phyloP scores from a whole-genome alignment of 768 basidiomycete genomes.

The Pleurotus giganteus region DNA sequence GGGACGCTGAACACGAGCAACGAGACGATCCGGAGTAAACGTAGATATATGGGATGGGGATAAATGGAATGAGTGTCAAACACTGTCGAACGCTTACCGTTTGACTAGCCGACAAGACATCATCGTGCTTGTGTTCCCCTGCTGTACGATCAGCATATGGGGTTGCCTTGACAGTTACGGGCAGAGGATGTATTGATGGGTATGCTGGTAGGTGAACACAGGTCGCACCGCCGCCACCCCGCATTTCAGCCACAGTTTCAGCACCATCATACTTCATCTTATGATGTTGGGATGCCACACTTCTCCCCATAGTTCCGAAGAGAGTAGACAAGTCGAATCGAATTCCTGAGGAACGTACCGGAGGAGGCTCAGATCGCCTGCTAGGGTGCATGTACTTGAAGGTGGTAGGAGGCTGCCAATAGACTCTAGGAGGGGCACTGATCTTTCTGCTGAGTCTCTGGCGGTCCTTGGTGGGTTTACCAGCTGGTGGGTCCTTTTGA shows the following conservation, averaged over 20 bases:
- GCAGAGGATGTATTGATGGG: neutral
- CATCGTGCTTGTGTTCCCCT: neutral
- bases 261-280: neutral
- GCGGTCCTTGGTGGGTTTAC: neutral
- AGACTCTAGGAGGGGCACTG: slow-evolving; percentile 11
- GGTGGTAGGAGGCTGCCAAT: neutral
- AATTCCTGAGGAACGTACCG: neutral
- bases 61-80: neutral
- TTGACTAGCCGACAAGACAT: neutral
- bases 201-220: neutral
- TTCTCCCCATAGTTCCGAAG: neutral
- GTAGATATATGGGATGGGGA: neutral
- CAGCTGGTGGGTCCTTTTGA: no score
- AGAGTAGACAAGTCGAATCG: neutral
- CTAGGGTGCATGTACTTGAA: neutral
- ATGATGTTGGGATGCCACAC: neutral
- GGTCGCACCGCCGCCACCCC: neutral
- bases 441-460: neutral
- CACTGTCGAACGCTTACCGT: neutral
- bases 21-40: neutral
- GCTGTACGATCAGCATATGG: neutral
- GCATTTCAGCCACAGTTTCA: slow-evolving; percentile 3
- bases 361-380: slow-evolving; percentile 2
- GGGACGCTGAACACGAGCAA: slow-evolving; percentile 1
- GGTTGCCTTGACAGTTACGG: neutral